A percentile compares a stretch with the other conserved stretches of the same genome.
phyloP scores from a whole-genome alignment of 768 basidiomycete genomes.

The Rhizopogon vesiculosus region DNA sequence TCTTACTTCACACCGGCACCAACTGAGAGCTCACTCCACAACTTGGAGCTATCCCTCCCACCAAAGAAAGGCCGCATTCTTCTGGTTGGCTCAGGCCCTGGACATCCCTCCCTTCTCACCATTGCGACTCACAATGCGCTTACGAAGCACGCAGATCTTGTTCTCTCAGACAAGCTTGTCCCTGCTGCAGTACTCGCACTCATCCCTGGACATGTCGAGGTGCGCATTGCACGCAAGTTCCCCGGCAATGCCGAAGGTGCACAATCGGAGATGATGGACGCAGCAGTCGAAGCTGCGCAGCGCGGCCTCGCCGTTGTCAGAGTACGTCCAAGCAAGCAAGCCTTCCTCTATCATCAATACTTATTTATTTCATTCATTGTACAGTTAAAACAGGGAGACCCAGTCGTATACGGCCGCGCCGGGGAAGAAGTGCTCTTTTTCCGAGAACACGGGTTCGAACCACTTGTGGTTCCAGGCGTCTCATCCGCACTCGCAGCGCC shows the following conservation, averaged over 20 bases:
- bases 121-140: constrained; percentile 79
- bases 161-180: constrained; percentile 95
- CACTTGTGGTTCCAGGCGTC: constrained; percentile 85
- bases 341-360: not conserved
- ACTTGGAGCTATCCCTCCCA: constrained; percentile 11
- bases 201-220: constrained; percentile 65
- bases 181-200: constrained; percentile 82
- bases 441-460: constrained; percentile 78
- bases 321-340: constrained; percentile 36
- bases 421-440: constrained; percentile 96
- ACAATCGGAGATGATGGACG: constrained; percentile 92
- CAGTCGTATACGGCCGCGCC: constrained; percentile 88
- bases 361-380: not conserved
- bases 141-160: constrained; percentile 75
- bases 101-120: constrained; percentile 90
- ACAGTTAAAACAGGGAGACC: constrained; percentile 96
- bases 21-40: constrained; percentile 25
- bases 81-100: constrained; percentile 93
- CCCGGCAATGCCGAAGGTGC: constrained; percentile 96
- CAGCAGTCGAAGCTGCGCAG: constrained; percentile 77
- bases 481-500: constrained; percentile 89
- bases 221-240: constrained; percentile 94
- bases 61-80: constrained; percentile 63
- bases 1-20: constrained; percentile 23
- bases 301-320: constrained; percentile 84